These are phyloP conservation scores for Penicillium daleae DNA, from an alignment of 495 filamentous ascomycete genomes.

Conservation along the genomic window DNA sequence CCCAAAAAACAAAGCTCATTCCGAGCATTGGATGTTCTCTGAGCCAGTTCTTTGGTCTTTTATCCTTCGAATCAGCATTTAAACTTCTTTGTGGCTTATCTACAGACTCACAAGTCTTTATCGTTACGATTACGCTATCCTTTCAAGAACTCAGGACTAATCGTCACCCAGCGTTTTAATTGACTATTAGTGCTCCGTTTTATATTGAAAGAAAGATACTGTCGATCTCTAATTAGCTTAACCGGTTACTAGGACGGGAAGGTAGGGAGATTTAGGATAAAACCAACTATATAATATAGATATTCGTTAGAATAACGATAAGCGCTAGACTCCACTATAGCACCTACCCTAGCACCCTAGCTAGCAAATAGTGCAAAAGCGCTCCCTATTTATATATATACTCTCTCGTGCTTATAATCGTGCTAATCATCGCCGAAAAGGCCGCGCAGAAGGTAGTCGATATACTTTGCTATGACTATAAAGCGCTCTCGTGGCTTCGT, in stretches of 20 bases:
- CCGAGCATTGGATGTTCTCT: too few relatives aligned
- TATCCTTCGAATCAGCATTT: too few relatives aligned
- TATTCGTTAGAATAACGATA: slow-evolving; percentile 25
- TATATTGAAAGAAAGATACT: neutral
- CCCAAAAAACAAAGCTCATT: too few relatives aligned
- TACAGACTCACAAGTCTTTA: too few relatives aligned
- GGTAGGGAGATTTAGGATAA: too few relatives aligned
- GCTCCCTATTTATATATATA: slow-evolving; percentile 22
- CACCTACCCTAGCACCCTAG: slow-evolving; percentile 23
- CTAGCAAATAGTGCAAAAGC: slow-evolving; percentile 25
- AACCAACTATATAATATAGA: neutral
- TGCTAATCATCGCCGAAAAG: neutral
- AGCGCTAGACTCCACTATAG: slow-evolving; percentile 28
- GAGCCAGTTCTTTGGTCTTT: too few relatives aligned
- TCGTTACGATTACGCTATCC: neutral
- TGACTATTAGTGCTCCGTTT: neutral
- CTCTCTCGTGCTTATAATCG: slow-evolving; percentile 28
- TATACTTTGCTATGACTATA: too few relatives aligned
- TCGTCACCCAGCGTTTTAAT: too few relatives aligned
- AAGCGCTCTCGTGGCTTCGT: too few relatives aligned
- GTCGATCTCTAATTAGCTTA: neutral
- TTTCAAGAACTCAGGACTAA: neutral
- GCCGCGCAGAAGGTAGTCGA: too few relatives aligned
- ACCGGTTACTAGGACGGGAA: too few relatives aligned
- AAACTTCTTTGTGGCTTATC: too few relatives aligned